Evolutionary conservation across 192 early-diverging fungal genomes (phyloP).

Genomic region (Dissophora ornata): DNA sequence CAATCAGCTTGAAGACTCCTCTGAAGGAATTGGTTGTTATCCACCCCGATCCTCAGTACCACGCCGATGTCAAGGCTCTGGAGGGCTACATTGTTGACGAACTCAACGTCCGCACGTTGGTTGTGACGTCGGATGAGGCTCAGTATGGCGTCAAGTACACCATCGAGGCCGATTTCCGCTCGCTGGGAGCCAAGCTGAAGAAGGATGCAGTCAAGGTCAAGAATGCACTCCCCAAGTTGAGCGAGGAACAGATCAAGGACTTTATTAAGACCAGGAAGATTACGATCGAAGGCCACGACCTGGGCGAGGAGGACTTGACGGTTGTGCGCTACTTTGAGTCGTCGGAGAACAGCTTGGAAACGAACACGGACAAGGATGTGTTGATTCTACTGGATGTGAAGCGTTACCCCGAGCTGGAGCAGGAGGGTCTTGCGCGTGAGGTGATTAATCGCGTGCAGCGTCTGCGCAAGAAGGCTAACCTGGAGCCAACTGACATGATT

Average conservation of each 20-base stretch:
- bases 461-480: slow-evolving; percentile 93
- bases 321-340: slow-evolving; percentile 89
- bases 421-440: slow-evolving; percentile 94
- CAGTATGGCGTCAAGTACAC: slow-evolving; percentile 95
- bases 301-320: slow-evolving; percentile 87
- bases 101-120: slow-evolving; percentile 89
- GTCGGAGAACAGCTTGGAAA: slow-evolving; percentile 73
- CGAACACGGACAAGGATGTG: slow-evolving; percentile 82
- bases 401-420: slow-evolving; percentile 82
- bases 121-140: slow-evolving; percentile 90
- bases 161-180: slow-evolving; percentile 90
- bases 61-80: slow-evolving; percentile 85
- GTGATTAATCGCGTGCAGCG: slow-evolving; percentile 97
- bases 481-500: slow-evolving; percentile 91
- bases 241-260: slow-evolving; percentile 82
- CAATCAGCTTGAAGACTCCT: slow-evolving; percentile 94
- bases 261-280: slow-evolving; percentile 77
- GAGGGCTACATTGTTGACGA: slow-evolving; percentile 92
- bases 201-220: slow-evolving; percentile 90
- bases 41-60: slow-evolving; percentile 88
- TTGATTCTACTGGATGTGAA: slow-evolving; percentile 90
- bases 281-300: slow-evolving; percentile 80
- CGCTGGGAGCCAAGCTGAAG: slow-evolving; percentile 88
- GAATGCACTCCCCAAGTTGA: slow-evolving; percentile 81
- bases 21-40: slow-evolving; percentile 93